A percentile compares a stretch with the other conserved stretches of the same genome.
Conservation (phyloP, 2,329 filamentous ascomycete species). For the Hypoxylon sp. region DNA sequence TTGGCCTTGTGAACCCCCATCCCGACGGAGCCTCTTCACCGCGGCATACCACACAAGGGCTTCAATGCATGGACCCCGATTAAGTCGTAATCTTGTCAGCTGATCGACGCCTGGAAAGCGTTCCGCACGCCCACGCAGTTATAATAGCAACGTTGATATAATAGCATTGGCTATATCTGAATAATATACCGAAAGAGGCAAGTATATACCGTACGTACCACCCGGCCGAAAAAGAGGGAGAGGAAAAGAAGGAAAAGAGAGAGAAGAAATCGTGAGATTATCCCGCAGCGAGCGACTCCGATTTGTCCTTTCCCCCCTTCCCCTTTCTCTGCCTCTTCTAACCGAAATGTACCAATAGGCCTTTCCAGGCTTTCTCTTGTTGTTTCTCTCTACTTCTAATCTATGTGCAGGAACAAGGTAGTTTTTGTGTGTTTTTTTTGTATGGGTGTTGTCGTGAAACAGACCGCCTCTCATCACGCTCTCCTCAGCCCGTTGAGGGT, state of each 20-base stretch:
- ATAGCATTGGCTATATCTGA: conserved; percentile 34
- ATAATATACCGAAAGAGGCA: conserved; percentile 43
- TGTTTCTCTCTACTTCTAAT: conserved; percentile 41
- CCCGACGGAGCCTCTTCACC: conserved; percentile 37
- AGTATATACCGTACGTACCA: conserved; percentile 41
- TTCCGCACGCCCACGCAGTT: conserved; percentile 5
- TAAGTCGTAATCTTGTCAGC: conserved; percentile 36
- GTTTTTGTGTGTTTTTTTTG: conserved; percentile 13
- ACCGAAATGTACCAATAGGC: conserved; percentile 36
- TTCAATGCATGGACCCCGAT: conserved; percentile 22
- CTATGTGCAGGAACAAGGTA: conserved; percentile 46
- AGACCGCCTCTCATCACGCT: conserved; percentile 43
- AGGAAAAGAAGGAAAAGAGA: conserved; percentile 13
- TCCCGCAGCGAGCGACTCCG: conserved; percentile 40
- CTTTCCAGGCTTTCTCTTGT: conserved; percentile 18
- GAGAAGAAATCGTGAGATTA: conserved; percentile 38
- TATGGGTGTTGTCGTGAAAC: conserved; percentile 26
- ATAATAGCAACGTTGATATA: conserved; percentile 29
- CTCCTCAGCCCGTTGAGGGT: conserved; percentile 44
- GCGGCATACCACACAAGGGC: conserved; percentile 6
- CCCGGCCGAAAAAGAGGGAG: neutral
- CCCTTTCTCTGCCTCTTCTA: conserved; percentile 38
- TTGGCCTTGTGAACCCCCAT: conserved; percentile 20
- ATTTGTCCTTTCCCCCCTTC: conserved; percentile 28
- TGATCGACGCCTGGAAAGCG: conserved; percentile 40